Evolutionary conservation across 305 asterid genomes (phyloP).

Genomic region (Stenogyne calaminthoides): DNA sequence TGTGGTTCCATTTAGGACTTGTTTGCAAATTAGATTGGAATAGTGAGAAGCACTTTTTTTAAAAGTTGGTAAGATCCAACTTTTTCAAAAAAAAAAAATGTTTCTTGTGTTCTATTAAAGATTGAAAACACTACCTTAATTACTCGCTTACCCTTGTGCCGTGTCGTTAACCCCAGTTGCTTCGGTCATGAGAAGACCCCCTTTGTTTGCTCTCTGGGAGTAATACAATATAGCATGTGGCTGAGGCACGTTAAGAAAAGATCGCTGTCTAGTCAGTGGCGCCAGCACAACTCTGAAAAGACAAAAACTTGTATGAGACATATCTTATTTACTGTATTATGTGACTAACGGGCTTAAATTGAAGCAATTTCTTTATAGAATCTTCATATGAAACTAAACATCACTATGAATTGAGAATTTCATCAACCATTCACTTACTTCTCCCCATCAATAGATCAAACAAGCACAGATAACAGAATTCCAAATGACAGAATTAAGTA

Average conservation of each 20-base stretch:
- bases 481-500: too few relatives aligned
- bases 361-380: not conserved
- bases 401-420: not conserved
- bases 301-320: not conserved
- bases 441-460: not conserved
- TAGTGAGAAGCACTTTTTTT: too few relatives aligned
- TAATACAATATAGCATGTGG: slow-evolving; percentile 59
- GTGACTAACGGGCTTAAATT: not conserved
- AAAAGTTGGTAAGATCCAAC: too few relatives aligned
- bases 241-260: slow-evolving; percentile 50
- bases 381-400: not conserved
- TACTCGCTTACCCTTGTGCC: slow-evolving; percentile 44
- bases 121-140: too few relatives aligned
- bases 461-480: too few relatives aligned
- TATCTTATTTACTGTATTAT: not conserved
- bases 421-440: too few relatives aligned
- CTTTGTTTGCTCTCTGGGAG: slow-evolving; percentile 57
- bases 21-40: too few relatives aligned
- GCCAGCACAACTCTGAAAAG: slow-evolving; percentile 53
- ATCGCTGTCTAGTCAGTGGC: slow-evolving; percentile 57
- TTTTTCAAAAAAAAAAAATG: too few relatives aligned
- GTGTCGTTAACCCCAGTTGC: slow-evolving; percentile 56
- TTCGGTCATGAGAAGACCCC: slow-evolving; percentile 53
- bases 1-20: not conserved
- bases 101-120: too few relatives aligned